Percentiles rank a stretch among this genome's conserved stretches.
These are phyloP conservation scores for Tricholoma hemisulphureum DNA, from an alignment of 768 basidiomycete species.

Conservation along the genomic window DNA sequence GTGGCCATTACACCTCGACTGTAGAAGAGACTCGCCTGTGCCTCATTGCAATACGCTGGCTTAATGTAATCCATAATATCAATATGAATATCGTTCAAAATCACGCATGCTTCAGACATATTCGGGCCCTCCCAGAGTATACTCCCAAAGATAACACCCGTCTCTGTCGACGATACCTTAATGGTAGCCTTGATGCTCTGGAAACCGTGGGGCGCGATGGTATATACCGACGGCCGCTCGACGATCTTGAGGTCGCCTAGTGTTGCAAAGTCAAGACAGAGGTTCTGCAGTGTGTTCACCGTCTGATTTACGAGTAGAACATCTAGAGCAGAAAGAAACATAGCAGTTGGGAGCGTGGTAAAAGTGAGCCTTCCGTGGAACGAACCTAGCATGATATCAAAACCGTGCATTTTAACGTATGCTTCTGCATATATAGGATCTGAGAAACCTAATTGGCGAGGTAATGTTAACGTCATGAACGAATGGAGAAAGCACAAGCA, in stretches of 20 bases:
- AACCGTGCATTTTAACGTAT: conserved; percentile 95
- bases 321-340: conserved; percentile 45
- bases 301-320: conserved; percentile 98
- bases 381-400: conserved; percentile 89
- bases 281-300: conserved; percentile 88
- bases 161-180: conserved; percentile 98
- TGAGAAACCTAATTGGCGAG: conserved; percentile 72
- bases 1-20: not conserved
- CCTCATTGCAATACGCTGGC: conserved; percentile 92
- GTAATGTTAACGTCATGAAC: not conserved
- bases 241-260: conserved; percentile 96
- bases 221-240: conserved; percentile 91
- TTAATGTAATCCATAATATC: conserved; percentile 99
- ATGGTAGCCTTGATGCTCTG: conserved; percentile 98
- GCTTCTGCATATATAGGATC: conserved; percentile 99
- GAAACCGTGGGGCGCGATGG: conserved; percentile 94
- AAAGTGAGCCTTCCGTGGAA: not conserved
- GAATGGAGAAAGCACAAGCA: too few species aligned
- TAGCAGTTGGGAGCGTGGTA: not conserved
- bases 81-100: conserved; percentile 95
- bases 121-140: conserved; percentile 94
- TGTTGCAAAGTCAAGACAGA: conserved; percentile 96
- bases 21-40: conserved; percentile 60
- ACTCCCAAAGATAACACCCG: conserved; percentile 97
- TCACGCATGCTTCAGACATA: conserved; percentile 86